Base-by-base conservation (phyloP, 1,139 yeast species). In the Saccharomyces pastorianus region DNA sequence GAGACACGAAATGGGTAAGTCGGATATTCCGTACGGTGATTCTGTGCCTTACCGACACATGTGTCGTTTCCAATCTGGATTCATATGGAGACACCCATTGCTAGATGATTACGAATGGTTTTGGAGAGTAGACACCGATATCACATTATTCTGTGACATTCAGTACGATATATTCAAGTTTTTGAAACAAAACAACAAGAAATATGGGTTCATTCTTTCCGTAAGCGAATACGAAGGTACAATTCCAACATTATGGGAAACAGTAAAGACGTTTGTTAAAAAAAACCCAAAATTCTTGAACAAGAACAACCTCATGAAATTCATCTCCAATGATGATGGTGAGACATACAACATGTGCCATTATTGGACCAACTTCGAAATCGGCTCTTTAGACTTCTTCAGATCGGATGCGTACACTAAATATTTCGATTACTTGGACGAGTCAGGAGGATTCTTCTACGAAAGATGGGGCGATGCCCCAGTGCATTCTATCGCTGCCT, bases 391-490 rank as follows among this genome's bases (percentile, higher is more conserved):
- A 69, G 78, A 82, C 54, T 79, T 88, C 65, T 88, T 88, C 88
- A 79, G 95, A 68, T 72, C 82, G 25, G 80, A 84, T 51, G 88
- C 88, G 14, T 88, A 87, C 69, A 70, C 73, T 53, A 76, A 78
- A 51, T 88, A 84, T 70, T 88, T 88, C 62, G 85, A 85, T 34
- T 75, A 77, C 65, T 78, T 88, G 63, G 96, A 88, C 69, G 72
- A 80, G 60, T 80, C 86, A 14, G 96, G 96, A 64, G 96, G 96
- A 4, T 88, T 88, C 73, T 88, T 85, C 72, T 88, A 88, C 69
- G 96, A 88, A 73, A 79, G 96, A 68, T 88, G 96, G 95, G 96
- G 96, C 57, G 96, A 88, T 71, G 96, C 96, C 9, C 96, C 96
- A 42, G 84, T 88, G 44, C 96, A 88, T 68, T 85, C 95, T 13